Conservation (phyloP, 164 flowering plant species). For the Echeveria elegans region DNA sequence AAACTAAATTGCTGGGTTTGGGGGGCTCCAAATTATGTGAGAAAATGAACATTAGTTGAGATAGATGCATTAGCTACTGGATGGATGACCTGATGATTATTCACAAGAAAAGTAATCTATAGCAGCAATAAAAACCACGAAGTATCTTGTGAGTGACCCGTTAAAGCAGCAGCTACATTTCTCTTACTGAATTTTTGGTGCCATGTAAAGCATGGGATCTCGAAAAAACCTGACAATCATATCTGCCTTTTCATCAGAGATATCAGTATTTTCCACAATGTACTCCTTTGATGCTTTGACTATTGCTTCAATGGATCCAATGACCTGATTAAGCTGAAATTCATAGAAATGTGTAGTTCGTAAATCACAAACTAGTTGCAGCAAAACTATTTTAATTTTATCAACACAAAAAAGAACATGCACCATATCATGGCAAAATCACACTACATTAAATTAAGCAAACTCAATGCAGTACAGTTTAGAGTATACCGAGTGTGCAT, state of each 20-base stretch:
- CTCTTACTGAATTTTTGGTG: slow-evolving; percentile 22
- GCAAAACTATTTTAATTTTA: no score
- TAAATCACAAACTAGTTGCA: no score
- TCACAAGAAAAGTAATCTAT: background rate
- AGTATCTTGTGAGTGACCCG: no score
- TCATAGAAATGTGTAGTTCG: background rate
- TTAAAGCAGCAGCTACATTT: background rate
- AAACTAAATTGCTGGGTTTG: no score
- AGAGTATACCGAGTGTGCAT: slow-evolving; percentile 64
- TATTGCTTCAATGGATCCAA: slow-evolving; percentile 92
- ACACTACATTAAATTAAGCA: background rate
- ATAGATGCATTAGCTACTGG: no score
- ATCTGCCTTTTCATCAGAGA: slow-evolving; percentile 82
- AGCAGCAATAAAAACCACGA: background rate
- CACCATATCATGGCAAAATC: no score
- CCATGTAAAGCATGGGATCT: slow-evolving; percentile 57
- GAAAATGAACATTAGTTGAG: no score
- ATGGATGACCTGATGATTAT: background rate
- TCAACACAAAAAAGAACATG: no score
- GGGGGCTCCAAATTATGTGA: no score
- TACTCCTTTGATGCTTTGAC: slow-evolving; percentile 66
- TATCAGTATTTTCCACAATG: slow-evolving; percentile 75
- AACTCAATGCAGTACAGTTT: background rate
- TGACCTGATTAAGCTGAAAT: slow-evolving; percentile 65
- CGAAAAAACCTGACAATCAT: slow-evolving; percentile 57